Conservation (phyloP, 352 stramenopile species). For the Globisporangium heterothallicum region DNA sequence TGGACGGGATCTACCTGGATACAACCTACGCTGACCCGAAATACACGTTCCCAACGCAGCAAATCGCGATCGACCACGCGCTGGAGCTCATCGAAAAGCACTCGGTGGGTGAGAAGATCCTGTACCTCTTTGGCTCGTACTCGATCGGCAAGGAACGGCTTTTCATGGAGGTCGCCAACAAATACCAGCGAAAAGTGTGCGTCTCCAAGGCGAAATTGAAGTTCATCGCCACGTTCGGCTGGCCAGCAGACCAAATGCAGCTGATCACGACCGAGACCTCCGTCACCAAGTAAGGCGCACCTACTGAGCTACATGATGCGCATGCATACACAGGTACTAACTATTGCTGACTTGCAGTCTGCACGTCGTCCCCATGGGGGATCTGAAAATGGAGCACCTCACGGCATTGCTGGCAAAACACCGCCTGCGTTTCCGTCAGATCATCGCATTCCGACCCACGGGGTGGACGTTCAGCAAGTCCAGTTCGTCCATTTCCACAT, state of each 20-base stretch:
- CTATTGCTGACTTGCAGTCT: slow-evolving; percentile 38
- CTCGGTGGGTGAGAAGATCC: slow-evolving; percentile 49
- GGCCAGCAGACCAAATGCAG: slow-evolving; percentile 69
- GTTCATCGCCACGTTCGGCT: slow-evolving; percentile 87
- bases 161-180: slow-evolving; percentile 92
- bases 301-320: too few relatives aligned
- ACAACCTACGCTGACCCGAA: slow-evolving; percentile 96
- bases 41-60: slow-evolving; percentile 92
- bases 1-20: slow-evolving; percentile 92
- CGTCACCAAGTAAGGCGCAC: slow-evolving; percentile 56
- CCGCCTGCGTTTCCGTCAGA: slow-evolving; percentile 57
- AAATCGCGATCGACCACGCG: slow-evolving; percentile 53
- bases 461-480: slow-evolving; percentile 85
- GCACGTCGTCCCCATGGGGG: slow-evolving; percentile 91
- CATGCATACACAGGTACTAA: too few relatives aligned
- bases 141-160: slow-evolving; percentile 96
- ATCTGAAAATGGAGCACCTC: slow-evolving; percentile 92
- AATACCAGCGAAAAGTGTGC: slow-evolving; percentile 65
- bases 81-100: slow-evolving; percentile 60
- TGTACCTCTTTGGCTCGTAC: slow-evolving; percentile 96
- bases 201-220: slow-evolving; percentile 72
- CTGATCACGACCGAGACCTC: slow-evolving; percentile 83
- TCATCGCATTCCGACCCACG: slow-evolving; percentile 94
- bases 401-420: slow-evolving; percentile 58
- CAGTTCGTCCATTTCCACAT: slow-evolving; percentile 57